Evolutionary conservation across 495 filamentous ascomycete genomes (phyloP), one percentile per base, ranked within the genome.

Genomic region (Diplogelasinospora grovesii): DNA sequence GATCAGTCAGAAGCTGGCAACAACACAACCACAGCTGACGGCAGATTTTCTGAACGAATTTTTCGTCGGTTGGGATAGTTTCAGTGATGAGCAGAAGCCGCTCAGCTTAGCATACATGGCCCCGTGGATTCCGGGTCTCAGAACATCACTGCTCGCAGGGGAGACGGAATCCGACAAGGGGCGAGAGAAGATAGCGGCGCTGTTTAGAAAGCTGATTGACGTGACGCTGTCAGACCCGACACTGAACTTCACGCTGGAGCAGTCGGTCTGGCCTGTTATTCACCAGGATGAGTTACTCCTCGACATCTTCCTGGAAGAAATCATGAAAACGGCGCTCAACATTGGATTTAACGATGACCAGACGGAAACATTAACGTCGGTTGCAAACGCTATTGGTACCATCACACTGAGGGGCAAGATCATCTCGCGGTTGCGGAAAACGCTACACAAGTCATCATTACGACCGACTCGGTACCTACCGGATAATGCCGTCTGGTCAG

Each of bases 61-160:
- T 48, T 83, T 82, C 45, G 73, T 80, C 26, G 76, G 78, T 8
- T 83, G 79, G 79, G 78, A 79, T 35, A 77, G 75, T 52, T 79
- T 79, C 47, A 66, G 71, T 18, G 69, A 75, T 8, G 69, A 75
- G 36, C 78, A 83, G 54, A 70, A 78, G 45, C 75, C 79, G 4
- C 50, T 82, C 33, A 79, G 75, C 43, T 63, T 83, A 6, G 68
- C 73, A 5, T 83, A 83, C 49, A 80, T 83, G 75, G 74, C 75
- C 15, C 79, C 79, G 3, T 83, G 79, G 79, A 60, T 83, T 36
- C 61, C 67, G 3, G 69, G 75, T 20, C 53, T 83, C 24, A 66
- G 75, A 36, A 74, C 69, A 8, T 70, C 70, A 30, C 61, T 82
- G 5, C 54, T 82, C 27, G 56, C 71, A 19, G 63, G 65, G 27